Evolutionary conservation across 768 basidiomycete species (phyloP).

Genomic region (Kwoniella mangroviensis): DNA sequence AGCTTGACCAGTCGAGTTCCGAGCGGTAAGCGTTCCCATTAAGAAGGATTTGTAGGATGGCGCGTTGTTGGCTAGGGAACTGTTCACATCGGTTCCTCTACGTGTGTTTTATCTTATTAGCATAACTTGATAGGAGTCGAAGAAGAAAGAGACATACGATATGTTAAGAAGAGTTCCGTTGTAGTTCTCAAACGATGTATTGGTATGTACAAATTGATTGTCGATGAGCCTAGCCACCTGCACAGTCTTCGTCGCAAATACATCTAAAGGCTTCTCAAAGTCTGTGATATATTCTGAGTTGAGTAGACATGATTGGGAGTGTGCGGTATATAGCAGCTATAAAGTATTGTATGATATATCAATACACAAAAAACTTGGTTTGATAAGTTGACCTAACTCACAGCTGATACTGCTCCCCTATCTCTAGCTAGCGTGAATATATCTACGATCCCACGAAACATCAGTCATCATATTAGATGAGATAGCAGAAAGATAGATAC

Average conservation of each 20-base stretch:
- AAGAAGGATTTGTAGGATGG: conserved; percentile 61
- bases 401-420: conserved; percentile 79
- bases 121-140: background rate
- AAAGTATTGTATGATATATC: too few species aligned
- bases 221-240: conserved; percentile 67
- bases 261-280: conserved; percentile 64
- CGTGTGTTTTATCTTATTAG: background rate
- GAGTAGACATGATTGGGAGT: conserved; percentile 74
- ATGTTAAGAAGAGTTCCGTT: conserved; percentile 70
- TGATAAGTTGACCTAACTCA: conserved; percentile 56
- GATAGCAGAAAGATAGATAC: background rate
- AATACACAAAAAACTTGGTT: too few species aligned
- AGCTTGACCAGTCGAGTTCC: conserved; percentile 65
- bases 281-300: conserved; percentile 70
- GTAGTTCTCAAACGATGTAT: conserved; percentile 63
- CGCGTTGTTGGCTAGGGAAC: conserved; percentile 28
- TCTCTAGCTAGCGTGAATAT: conserved; percentile 81
- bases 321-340: conserved; percentile 77
- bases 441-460: conserved; percentile 60
- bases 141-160: conserved; percentile 36
- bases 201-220: conserved; percentile 65
- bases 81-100: conserved; percentile 47
- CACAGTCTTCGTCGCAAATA: conserved; percentile 67
- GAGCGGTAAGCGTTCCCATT: conserved; percentile 70
- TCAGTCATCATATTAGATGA: background rate